Conservation (phyloP, 805 yeast species). For the Wickerhamomyces chaumierensis region DNA sequence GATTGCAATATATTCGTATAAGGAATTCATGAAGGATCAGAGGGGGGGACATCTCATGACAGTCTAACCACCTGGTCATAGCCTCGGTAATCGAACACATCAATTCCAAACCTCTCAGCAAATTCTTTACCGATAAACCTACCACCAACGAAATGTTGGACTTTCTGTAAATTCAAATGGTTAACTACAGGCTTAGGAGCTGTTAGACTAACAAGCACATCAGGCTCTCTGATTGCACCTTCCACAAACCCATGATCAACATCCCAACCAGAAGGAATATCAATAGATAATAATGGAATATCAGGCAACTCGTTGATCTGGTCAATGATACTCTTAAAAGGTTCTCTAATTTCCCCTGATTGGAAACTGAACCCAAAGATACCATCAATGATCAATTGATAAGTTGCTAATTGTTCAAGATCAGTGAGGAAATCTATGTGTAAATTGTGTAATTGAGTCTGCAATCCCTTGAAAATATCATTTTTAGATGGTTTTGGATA, state of each 20-base stretch:
- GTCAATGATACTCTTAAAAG: conserved; percentile 45
- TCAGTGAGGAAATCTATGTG: conserved; percentile 44
- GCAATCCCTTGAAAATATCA: conserved; percentile 47
- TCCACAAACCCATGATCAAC: conserved; percentile 74
- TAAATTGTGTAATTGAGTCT: conserved; percentile 56
- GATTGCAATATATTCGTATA: too few species aligned
- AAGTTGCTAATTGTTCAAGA: conserved; percentile 18
- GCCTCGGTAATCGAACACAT: conserved; percentile 47
- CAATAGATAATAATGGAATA: conserved; percentile 68
- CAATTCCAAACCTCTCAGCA: conserved; percentile 65
- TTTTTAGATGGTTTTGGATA: conserved; percentile 64
- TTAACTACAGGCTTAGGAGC: conserved; percentile 88
- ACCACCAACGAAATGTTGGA: conserved; percentile 78
- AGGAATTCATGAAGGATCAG: too few species aligned
- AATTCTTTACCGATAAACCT: conserved; percentile 60
- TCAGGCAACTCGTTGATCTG: conserved; percentile 23
- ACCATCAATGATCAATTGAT: conserved; percentile 54
- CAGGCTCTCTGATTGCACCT: conserved; percentile 39
- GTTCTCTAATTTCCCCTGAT: conserved; percentile 70
- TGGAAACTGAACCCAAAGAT: conserved; percentile 89
- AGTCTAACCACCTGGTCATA: conserved; percentile 42
- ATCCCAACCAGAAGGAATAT: conserved; percentile 96
- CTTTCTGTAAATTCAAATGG: conserved; percentile 29
- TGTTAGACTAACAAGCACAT: conserved; percentile 68
- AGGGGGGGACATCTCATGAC: too few species aligned